phyloP scores from a whole-genome alignment of 805 yeast species.

The Nakazawaea populi region DNA sequence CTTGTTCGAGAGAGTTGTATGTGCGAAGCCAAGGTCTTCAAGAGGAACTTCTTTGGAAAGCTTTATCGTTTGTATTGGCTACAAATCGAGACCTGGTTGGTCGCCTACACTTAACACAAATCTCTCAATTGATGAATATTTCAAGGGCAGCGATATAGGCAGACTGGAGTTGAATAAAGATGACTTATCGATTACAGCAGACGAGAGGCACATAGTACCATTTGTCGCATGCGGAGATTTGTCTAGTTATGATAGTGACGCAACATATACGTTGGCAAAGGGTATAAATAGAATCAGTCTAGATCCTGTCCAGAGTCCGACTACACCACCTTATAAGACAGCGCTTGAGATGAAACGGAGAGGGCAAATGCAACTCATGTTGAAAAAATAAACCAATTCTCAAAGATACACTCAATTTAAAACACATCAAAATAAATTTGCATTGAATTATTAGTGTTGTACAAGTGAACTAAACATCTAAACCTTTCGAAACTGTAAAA shows the following conservation, averaged over 20 bases:
- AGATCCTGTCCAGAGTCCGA: slow-evolving; percentile 93
- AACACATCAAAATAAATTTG: too few species aligned
- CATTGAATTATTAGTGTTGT: too few species aligned
- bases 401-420: too few species aligned
- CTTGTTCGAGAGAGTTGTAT: slow-evolving; percentile 78
- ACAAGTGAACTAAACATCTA: slow-evolving; percentile 22
- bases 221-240: slow-evolving; percentile 95
- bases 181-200: slow-evolving; percentile 45
- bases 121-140: slow-evolving; percentile 74
- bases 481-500: slow-evolving; percentile 50
- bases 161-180: slow-evolving; percentile 39
- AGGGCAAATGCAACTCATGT: slow-evolving; percentile 41
- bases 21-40: slow-evolving; percentile 95
- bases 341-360: slow-evolving; percentile 83
- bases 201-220: slow-evolving; percentile 78
- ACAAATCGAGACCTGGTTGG: slow-evolving; percentile 82
- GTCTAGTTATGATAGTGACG: slow-evolving; percentile 86
- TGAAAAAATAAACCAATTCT: neutral
- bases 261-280: slow-evolving; percentile 67
- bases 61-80: slow-evolving; percentile 87
- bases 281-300: slow-evolving; percentile 40
- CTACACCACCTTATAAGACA: slow-evolving; percentile 93
- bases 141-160: slow-evolving; percentile 57
- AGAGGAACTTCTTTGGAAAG: slow-evolving; percentile 94
- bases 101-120: slow-evolving; percentile 49